phyloP scores from a whole-genome alignment of 257 asterid species.

The Handroanthus guayacan region DNA sequence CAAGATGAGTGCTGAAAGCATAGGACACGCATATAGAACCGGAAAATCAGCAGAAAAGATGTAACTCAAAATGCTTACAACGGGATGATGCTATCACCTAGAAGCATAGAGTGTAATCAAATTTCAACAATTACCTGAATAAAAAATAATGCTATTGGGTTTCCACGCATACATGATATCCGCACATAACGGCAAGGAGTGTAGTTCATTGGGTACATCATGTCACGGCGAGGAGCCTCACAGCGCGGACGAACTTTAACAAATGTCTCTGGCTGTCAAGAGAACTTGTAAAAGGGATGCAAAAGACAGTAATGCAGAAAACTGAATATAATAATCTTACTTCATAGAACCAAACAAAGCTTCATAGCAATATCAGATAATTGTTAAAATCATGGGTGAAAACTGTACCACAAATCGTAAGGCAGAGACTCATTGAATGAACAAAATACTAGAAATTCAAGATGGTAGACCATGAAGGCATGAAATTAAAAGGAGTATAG shows the following conservation, averaged over 20 bases:
- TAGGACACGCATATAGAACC: constrained; percentile 3
- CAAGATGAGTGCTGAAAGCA: constrained; percentile 13
- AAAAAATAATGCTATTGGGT: constrained; percentile 91
- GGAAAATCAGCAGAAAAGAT: constrained; percentile 27
- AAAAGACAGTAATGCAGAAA: constrained; percentile 32
- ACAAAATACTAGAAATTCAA: constrained; percentile 22
- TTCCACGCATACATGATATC: constrained; percentile 96
- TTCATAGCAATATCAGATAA: not conserved
- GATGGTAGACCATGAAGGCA: constrained; percentile 19
- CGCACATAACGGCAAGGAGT: constrained; percentile 94
- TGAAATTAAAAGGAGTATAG: constrained; percentile 9
- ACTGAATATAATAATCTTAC: constrained; percentile 23
- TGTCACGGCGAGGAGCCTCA: constrained; percentile 98
- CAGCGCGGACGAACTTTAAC: constrained; percentile 92
- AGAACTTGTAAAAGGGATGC: constrained; percentile 35
- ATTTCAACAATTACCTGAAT: constrained; percentile 69
- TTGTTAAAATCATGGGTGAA: constrained; percentile 23
- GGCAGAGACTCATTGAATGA: not conserved
- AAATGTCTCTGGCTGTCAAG: constrained; percentile 91
- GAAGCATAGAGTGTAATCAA: constrained; percentile 27
- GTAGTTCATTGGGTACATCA: constrained; percentile 85
- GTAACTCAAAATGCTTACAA: constrained; percentile 16
- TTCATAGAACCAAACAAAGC: constrained; percentile 18
- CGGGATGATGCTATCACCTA: constrained; percentile 28
- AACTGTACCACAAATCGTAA: constrained; percentile 14